A percentile compares a stretch with the other conserved stretches of the same genome.
phyloP scores from a whole-genome alignment of 345 rosid genomes.

The Adansonia digitata region DNA sequence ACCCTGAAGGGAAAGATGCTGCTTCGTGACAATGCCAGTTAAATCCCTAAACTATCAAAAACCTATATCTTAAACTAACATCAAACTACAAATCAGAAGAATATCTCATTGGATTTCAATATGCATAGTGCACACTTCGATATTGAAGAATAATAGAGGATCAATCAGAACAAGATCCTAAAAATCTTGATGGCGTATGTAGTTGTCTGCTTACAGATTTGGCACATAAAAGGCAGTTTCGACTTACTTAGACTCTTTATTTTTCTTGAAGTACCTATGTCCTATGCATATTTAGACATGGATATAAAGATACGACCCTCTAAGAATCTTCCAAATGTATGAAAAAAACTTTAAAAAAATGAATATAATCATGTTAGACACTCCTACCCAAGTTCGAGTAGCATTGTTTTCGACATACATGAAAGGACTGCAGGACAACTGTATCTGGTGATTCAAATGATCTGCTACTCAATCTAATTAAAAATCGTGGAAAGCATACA shows the following conservation, averaged over 20 bases:
- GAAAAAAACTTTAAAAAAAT: no score
- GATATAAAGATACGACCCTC: no score
- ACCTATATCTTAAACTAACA: not conserved
- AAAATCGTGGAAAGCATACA: not conserved
- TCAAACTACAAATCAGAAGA: not conserved
- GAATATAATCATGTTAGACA: no score
- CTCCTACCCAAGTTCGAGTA: no score
- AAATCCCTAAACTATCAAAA: no score
- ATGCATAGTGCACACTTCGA: not conserved
- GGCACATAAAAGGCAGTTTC: not conserved
- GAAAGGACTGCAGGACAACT: not conserved
- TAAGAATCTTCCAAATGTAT: no score
- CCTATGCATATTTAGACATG: no score
- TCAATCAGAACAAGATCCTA: not conserved
- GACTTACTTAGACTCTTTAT: no score
- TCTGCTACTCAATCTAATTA: not conserved
- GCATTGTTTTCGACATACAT: no score
- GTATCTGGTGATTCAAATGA: not conserved
- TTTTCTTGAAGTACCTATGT: no score
- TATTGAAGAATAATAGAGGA: not conserved
- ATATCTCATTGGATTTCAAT: not conserved
- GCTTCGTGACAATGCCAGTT: not conserved
- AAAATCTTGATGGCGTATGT: not conserved
- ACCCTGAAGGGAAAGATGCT: no score
- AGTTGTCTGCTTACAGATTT: slow-evolving; percentile 1